Conservation (phyloP, 2,329 filamentous ascomycete species). For the Nemania sp. region DNA sequence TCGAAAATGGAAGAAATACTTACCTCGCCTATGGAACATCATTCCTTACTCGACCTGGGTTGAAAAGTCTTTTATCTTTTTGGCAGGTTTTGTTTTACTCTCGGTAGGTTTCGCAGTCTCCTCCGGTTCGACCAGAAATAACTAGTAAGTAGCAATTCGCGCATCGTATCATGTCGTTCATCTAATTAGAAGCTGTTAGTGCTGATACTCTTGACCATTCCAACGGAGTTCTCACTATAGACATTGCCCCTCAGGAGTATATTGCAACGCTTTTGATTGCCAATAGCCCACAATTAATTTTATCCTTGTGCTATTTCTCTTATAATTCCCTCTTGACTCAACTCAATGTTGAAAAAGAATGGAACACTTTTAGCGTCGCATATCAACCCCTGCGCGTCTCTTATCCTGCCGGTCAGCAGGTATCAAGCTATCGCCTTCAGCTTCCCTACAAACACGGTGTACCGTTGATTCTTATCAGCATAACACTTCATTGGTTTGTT, state of each 20-base stretch:
- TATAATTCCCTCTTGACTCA: conserved; percentile 6
- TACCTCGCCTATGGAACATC: neutral
- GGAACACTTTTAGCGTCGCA: neutral
- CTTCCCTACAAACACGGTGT: conserved; percentile 9
- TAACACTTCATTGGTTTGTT: too few species aligned
- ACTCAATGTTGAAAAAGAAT: conserved; percentile 7
- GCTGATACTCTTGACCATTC: neutral
- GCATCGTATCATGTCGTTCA: neutral
- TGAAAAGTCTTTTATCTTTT: neutral
- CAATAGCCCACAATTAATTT: conserved; percentile 8
- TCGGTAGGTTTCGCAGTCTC: neutral
- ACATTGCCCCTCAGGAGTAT: neutral
- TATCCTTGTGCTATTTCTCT: conserved; percentile 4
- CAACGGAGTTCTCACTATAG: neutral
- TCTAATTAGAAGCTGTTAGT: neutral
- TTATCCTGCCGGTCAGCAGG: conserved; percentile 10
- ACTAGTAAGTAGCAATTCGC: conserved; percentile 10
- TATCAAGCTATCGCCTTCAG: conserved; percentile 14
- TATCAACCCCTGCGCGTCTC: conserved; percentile 12
- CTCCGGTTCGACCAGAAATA: neutral
- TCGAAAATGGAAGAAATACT: neutral
- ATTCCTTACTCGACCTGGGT: conserved; percentile 2
- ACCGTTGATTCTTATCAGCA: neutral
- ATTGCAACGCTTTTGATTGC: neutral
- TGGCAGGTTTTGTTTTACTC: neutral